These are phyloP conservation scores for Mycocentrospora acerina DNA, from an alignment of 2,329 filamentous ascomycete genomes.

Conservation along the genomic window DNA sequence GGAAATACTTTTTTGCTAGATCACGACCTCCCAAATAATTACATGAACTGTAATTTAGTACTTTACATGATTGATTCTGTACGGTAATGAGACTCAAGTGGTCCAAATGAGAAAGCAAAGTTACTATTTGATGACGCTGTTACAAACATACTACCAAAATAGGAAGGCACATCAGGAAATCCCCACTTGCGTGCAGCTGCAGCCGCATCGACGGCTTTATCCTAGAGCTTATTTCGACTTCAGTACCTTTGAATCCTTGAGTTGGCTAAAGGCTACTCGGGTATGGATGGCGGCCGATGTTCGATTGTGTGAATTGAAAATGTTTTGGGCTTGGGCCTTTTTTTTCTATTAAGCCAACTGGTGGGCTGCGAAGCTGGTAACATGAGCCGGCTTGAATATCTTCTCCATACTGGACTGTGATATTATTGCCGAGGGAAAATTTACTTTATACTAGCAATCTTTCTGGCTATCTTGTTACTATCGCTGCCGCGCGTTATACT, in stretches of 20 bases:
- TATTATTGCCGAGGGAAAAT: no score
- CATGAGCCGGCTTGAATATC: no score
- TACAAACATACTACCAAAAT: conserved; percentile 8
- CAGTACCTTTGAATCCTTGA: not conserved
- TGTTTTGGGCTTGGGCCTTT: not conserved
- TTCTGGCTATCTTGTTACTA: not conserved
- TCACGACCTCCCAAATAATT: no score
- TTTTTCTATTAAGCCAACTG: not conserved
- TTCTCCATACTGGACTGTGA: no score
- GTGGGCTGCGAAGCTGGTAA: not conserved
- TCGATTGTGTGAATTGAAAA: not conserved
- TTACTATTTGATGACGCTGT: no score
- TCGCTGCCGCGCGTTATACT: not conserved
- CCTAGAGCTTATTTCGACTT: conserved; percentile 26
- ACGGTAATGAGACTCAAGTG: no score
- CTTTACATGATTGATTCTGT: no score
- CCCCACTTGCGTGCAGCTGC: conserved; percentile 14
- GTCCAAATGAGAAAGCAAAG: no score
- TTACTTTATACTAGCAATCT: not conserved
- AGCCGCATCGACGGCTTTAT: conserved; percentile 18
- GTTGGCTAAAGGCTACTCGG: no score
- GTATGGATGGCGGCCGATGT: no score
- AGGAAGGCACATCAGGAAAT: conserved; percentile 21
- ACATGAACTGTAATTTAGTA: no score
- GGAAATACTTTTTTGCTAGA: no score